Evolutionary conservation across 2,329 filamentous ascomycete species (phyloP), one percentile per base, ranked within the genome.

Genomic region (Colletotrichum navitas): DNA sequence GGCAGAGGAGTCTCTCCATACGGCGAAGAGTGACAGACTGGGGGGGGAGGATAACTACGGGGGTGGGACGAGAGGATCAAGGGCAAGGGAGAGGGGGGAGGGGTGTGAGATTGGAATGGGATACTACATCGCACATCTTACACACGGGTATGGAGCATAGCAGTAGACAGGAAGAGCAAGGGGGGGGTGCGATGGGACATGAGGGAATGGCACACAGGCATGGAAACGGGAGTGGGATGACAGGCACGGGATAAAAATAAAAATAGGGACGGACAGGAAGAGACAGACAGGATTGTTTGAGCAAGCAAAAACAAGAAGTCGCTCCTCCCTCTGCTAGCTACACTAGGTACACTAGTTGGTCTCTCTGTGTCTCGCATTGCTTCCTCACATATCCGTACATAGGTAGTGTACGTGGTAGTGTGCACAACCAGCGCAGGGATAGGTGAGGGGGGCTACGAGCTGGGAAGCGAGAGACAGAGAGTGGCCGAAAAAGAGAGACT

Each of bases 11-110:
- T n/a, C 43, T n/a, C 29, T 45, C 39, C 18, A 59, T 63, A 49
- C 52, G 65, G 59, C 59, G 47, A 63, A 63, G 47, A 72, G 69
- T 64, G 65, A 61, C 47, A 54, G 65, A 63, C 52, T 24, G 58
- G 59, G 29, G 29, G 29, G 29, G 29, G 29, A 4, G 39, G 68
- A 26, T n/a, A 55, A 45, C 56, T 45, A 59, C 26, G 45, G 32
- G 21, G 54, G 51, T 67, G 49, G 34, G 47, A 51, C 51, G 24
- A 29, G 14, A 58, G 36, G n/a, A 51, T 49, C 45, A 12, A 62
- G n/a, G 43, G 32, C 29, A 39, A 39, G 34, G 59, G 59, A 43
- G 41, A 39, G 34, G 59, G 59, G 59, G 41, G 43, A 6, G 59
- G 36, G 39, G 55, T 26, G 52, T 58, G 36, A 32, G 49, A 7